Percentiles rank a stretch among this genome's conserved stretches.
Evolutionary conservation across 2,329 filamentous ascomycete genomes (phyloP).

Genomic region (Fonsecaea nubica): DNA sequence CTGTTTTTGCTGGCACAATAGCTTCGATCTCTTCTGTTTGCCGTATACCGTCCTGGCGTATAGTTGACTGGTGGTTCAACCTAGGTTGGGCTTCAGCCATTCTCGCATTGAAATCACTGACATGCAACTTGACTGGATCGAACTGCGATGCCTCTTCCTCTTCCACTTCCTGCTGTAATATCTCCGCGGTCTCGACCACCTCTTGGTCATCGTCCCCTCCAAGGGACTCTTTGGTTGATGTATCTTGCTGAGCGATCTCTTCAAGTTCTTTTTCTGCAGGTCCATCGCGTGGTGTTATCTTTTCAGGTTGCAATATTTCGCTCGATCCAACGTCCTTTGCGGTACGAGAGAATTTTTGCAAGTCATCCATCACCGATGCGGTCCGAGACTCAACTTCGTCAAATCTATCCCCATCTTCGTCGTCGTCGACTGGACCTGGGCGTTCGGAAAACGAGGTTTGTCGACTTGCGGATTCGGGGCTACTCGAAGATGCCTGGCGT

Average conservation of each 20-base stretch:
- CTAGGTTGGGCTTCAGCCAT: conserved; percentile 40
- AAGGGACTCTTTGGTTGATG: conserved; percentile 8
- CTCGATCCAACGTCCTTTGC: conserved; percentile 24
- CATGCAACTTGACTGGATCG: conserved; percentile 37
- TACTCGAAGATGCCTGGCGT: conserved; percentile 22
- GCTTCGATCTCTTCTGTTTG: conserved; percentile 37
- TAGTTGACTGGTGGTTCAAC: background rate
- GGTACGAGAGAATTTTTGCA: conserved; percentile 35
- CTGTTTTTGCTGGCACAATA: conserved; percentile 45
- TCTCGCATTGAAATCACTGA: conserved; percentile 43
- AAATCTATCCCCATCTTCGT: conserved; percentile 13
- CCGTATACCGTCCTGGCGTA: background rate
- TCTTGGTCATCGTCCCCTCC: conserved; percentile 28
- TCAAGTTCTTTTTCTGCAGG: conserved; percentile 26
- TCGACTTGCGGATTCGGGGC: conserved; percentile 14
- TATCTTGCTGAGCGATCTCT: conserved; percentile 20
- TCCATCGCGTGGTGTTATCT: conserved; percentile 13
- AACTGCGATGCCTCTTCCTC: conserved; percentile 35
- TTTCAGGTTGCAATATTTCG: conserved; percentile 18
- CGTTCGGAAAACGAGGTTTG: background rate
- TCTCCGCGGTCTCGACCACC: conserved; percentile 6
- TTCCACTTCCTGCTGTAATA: conserved; percentile 25
- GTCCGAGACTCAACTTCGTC: conserved; percentile 12
- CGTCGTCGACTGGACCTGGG: conserved; percentile 10
- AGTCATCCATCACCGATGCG: conserved; percentile 29